Percentiles rank a stretch among this genome's conserved stretches.
phyloP scores from a whole-genome alignment of 169 alveolate species.

The Cyclospora cayetanensis region DNA sequence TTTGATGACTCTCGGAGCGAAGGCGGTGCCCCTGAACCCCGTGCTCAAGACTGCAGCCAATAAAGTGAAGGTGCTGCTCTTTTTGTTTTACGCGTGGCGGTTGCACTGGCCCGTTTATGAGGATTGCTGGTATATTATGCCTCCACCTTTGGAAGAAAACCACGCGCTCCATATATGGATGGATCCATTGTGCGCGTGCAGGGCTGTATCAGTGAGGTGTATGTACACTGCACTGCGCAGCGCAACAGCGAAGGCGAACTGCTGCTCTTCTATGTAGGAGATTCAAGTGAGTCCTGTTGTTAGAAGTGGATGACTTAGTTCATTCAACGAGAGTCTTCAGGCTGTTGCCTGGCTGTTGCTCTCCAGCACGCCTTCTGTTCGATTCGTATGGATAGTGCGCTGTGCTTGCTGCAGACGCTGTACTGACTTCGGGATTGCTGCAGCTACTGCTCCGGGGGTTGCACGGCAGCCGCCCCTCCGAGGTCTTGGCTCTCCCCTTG shows the following conservation, averaged over 20 bases:
- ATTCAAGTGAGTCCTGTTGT: neutral
- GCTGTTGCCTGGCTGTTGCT: neutral
- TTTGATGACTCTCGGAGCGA: neutral
- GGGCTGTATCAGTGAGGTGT: constrained; percentile 17
- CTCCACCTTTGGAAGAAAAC: neutral
- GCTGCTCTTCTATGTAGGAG: neutral
- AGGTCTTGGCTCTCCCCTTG: neutral
- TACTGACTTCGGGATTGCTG: neutral
- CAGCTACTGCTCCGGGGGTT: neutral
- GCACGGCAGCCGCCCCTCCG: neutral
- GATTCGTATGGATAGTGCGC: neutral
- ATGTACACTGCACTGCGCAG: neutral
- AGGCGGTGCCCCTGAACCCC: neutral
- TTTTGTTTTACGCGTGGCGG: neutral
- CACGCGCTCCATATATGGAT: neutral
- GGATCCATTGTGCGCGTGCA: neutral
- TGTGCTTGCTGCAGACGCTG: neutral
- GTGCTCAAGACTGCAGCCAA: neutral
- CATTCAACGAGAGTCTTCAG: neutral
- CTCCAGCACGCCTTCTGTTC: neutral
- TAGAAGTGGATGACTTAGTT: neutral
- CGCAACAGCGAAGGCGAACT: neutral
- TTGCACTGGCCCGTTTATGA: neutral
- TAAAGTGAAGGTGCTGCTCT: neutral
- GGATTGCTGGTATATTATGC: neutral